Evolutionary conservation across 805 yeast genomes (phyloP).

Genomic region (Candida insectalens): DNA sequence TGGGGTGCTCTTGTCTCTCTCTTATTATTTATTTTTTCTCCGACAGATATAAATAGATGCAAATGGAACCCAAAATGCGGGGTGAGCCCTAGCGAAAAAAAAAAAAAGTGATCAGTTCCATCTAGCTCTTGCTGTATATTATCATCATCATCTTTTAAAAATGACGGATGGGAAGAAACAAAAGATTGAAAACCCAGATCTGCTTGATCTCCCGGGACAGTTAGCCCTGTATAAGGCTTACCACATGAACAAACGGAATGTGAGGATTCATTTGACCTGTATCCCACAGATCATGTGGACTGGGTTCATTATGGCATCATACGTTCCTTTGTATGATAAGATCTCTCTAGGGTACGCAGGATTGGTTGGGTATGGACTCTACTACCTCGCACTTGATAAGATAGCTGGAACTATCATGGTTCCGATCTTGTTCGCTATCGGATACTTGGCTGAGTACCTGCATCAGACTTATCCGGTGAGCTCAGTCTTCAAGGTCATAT

Average conservation of each 20-base stretch:
- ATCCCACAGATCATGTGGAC: conserved; percentile 70
- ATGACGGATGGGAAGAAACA: too few species aligned
- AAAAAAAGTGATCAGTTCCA: too few species aligned
- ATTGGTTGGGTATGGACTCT: conserved; percentile 40
- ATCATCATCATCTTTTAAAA: too few species aligned
- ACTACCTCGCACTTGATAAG: conserved; percentile 51
- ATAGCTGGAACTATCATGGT: conserved; percentile 36
- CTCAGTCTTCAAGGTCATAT: conserved; percentile 20
- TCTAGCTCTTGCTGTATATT: too few species aligned
- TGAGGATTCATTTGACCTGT: conserved; percentile 64
- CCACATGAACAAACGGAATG: conserved; percentile 29
- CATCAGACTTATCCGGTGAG: conserved; percentile 7
- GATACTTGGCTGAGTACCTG: conserved; percentile 9
- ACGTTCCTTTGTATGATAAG: conserved; percentile 16
- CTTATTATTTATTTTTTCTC: too few species aligned
- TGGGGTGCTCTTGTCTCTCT: too few species aligned
- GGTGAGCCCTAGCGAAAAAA: too few species aligned
- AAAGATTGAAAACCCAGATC: conserved; percentile 1
- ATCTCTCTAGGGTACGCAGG: conserved; percentile 33
- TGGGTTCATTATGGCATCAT: conserved; percentile 30
- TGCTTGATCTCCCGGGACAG: conserved; percentile 34
- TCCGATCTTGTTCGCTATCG: conserved; percentile 22
- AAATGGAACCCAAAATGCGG: too few species aligned
- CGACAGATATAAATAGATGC: too few species aligned
- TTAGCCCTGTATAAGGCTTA: conserved; percentile 47